Base-by-base conservation (phyloP, 179 eudicot genomes). In the Amaranthus tricolor region DNA sequence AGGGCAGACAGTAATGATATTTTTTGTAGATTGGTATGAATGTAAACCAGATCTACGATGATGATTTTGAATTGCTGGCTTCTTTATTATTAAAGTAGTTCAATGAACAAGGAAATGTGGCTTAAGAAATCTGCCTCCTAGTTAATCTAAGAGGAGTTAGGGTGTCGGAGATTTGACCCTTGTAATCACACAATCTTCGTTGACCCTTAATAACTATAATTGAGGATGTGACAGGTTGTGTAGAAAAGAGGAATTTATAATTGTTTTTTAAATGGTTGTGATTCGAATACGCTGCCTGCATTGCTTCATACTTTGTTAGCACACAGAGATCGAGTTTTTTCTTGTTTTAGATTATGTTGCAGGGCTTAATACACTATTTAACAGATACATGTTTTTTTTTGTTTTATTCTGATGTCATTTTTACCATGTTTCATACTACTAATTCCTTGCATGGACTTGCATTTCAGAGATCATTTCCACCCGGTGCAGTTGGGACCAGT, bases 401-500 rank as follows among this genome's bases (percentile, higher is more conserved):
- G 5, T 45, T 52, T 24, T 31, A 9, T 21, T 51, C 48, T 12
- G 11, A 8, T 63, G 6, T 59, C 31, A 70, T 47, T 65, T 31
- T 64, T 48, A 61, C 19, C 21, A 52, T 56, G 0, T 60, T 40
- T 31, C 14, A 19, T 56, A 57, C 6, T 6, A 24, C 15, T 51
- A 17, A 13, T 62, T 53, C n/a, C 31, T 61, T 58, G 53, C 45
- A 56, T 57, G 64, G 49, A 49, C 70, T 15, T 65, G 21, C 54
- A 77, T 74, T 75, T 64, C 88, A 95, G 97, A 93, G 85, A 85
- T 91, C 98, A 78, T 84, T 84, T 76, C 93, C 93, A 20, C 97
- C 98, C 56, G 94, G 96, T 64, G 98, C 97, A 71, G 98, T 93
- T 78, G 99, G 99, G 77, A 84, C 83, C 58, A 93, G 99, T 83